Evolutionary conservation across 1,139 yeast species (phyloP), one percentile per base, ranked within the genome.

Genomic region (Saccharomyces pastorianus): DNA sequence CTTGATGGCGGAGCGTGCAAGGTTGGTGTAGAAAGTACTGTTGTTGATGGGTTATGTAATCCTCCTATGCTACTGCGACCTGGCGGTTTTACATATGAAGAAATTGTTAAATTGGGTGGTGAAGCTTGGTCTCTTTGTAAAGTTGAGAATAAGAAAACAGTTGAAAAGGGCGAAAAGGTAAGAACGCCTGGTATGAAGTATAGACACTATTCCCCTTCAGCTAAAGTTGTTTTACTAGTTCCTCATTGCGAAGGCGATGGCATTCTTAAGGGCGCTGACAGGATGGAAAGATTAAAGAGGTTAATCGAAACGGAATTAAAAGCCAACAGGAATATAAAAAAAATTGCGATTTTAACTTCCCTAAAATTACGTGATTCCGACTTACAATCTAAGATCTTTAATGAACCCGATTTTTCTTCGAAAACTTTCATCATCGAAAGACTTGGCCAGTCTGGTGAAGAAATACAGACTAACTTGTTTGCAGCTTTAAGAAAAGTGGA

Each of bases 151-250:
- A 83, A 81, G 61, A 79, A 82, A 58, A 79, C 81, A 0, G 89
- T 91, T 0, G 84, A 80, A 1, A 76, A 76, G 25, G 70, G 76
- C 52, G 96, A 87, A 64, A 77, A 83, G 0, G 98, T 91, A 0
- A 79, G 87, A 61, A 93, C 99, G 0, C 99, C 99, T 0, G 99
- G 99, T 0, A 93, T 93, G 99, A 93, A 93, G 67, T 93, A 93
- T 68, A 83, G 88, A 62, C 99, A 93, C 69, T 93, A 93, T 70
- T 88, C 97, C 0, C 99, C 99, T 1, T 78, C 79, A 2, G 96
- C 97, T 0, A 82, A 80, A 56, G 97, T 93, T 6, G 76, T 87
- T 0, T 70, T 91, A n/a, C 83, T 89, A 59, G 71, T 76, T 11
- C 78, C 72, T 13, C 46, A 59, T 2, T 60, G 56, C 28, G 41